Evolutionary conservation across 1,139 yeast genomes (phyloP).

Genomic region (Yamadazyma sp.): DNA sequence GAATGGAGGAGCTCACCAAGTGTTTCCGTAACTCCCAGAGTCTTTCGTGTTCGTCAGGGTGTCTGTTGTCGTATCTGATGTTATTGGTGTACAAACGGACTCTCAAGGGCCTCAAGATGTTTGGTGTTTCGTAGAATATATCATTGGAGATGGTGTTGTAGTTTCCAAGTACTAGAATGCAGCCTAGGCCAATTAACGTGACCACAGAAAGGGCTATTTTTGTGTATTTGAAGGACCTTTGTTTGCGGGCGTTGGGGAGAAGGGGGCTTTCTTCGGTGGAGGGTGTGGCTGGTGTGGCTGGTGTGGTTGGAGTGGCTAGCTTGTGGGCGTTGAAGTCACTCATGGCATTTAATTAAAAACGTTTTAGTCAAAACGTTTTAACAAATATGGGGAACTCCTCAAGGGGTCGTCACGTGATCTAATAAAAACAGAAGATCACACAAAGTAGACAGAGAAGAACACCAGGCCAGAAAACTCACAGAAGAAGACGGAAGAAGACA

Average conservation of each 20-base stretch:
- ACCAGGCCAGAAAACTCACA: no score
- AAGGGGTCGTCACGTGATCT: no score
- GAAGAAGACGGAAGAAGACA: no score
- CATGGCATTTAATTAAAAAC: no score
- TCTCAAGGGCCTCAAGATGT: conserved; percentile 17
- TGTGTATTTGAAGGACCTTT: not conserved
- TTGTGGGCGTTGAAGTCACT: no score
- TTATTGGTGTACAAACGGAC: conserved; percentile 54
- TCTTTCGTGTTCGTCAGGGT: conserved; percentile 33
- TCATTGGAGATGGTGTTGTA: not conserved
- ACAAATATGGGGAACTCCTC: no score
- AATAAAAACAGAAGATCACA: no score
- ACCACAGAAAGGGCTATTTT: conserved; percentile 2
- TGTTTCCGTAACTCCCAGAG: conserved; percentile 45
- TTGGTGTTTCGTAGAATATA: conserved; percentile 6
- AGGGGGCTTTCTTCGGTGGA: not conserved
- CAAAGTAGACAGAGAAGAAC: no score
- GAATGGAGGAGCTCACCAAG: conserved; percentile 38
- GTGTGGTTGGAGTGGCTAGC: no score
- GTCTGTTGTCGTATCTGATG: conserved; percentile 46
- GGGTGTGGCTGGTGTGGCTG: not conserved
- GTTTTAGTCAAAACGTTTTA: no score
- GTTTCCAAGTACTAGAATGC: not conserved
- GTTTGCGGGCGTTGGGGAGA: not conserved
- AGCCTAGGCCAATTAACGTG: not conserved